A percentile compares a stretch with the other conserved stretches of the same genome.
Evolutionary conservation across 768 basidiomycete genomes (phyloP).

Genomic region (Sistotremastrum niveocremeum): DNA sequence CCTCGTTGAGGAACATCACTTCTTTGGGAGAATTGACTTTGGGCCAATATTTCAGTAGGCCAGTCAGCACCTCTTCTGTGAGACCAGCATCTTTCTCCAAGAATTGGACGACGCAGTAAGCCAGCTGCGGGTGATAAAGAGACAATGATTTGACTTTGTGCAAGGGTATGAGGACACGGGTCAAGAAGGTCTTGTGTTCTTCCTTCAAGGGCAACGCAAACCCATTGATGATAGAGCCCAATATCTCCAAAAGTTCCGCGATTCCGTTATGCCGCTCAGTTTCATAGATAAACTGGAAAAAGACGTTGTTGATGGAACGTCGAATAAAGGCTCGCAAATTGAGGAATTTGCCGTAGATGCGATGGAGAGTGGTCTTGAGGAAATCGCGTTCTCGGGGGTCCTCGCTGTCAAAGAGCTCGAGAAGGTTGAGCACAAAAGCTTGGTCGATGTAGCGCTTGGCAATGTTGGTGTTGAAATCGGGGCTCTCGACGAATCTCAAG

Average conservation of each 20-base stretch:
- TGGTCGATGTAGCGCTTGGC: slow-evolving; percentile 98
- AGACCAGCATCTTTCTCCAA: slow-evolving; percentile 88
- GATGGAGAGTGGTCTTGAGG: slow-evolving; percentile 95
- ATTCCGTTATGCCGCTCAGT: slow-evolving; percentile 99
- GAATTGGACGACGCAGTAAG: slow-evolving; percentile 98
- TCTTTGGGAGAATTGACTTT: slow-evolving; percentile 99
- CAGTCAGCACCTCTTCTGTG: slow-evolving; percentile 92
- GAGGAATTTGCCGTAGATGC: slow-evolving; percentile 99
- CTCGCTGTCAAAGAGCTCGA: slow-evolving; percentile 97
- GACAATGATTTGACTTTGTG: slow-evolving; percentile 99
- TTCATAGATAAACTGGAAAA: slow-evolving; percentile 98
- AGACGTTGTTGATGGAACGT: slow-evolving; percentile 98
- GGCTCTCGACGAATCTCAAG: slow-evolving; percentile 93
- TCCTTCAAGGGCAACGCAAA: slow-evolving; percentile 97
- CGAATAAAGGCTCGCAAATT: slow-evolving; percentile 97
- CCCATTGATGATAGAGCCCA: slow-evolving; percentile 99
- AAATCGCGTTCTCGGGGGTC: slow-evolving; percentile 99
- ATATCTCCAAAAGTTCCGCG: slow-evolving; percentile 92
- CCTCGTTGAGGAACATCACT: slow-evolving; percentile 99
- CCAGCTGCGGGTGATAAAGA: slow-evolving; percentile 96
- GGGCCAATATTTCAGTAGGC: slow-evolving; percentile 95
- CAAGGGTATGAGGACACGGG: slow-evolving; percentile 83
- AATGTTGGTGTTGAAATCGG: slow-evolving; percentile 95
- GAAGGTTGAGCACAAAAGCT: slow-evolving; percentile 84
- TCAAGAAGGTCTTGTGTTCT: slow-evolving; percentile 96